A percentile compares a stretch with the other conserved stretches of the same genome.
Evolutionary conservation across 257 asterid genomes (phyloP).

Genomic region (Penstemon barbatus): DNA sequence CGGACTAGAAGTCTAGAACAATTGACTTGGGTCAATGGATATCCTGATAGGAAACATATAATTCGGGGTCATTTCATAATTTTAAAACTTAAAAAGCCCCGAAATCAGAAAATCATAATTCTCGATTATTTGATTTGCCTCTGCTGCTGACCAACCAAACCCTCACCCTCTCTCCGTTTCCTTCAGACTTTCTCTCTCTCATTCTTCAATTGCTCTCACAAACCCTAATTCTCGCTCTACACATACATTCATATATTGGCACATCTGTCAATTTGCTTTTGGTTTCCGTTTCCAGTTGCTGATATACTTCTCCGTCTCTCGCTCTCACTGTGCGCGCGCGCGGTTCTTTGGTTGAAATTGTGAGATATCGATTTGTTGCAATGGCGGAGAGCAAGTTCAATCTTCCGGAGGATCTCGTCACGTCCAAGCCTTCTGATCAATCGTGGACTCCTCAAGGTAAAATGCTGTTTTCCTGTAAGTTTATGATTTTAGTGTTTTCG

Average conservation of each 20-base stretch:
- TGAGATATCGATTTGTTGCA: conserved; percentile 32
- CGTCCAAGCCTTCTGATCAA: conserved; percentile 64
- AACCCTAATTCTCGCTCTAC: conserved; percentile 46
- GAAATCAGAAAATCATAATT: neutral
- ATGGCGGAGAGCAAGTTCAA: conserved; percentile 82
- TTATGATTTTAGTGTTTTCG: neutral
- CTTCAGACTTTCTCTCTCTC: conserved; percentile 28
- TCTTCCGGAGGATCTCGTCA: conserved; percentile 75
- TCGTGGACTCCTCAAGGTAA: conserved; percentile 76
- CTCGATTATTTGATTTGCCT: conserved; percentile 48
- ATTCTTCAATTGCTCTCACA: conserved; percentile 42
- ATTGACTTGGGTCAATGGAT: no score
- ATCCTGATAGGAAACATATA: no score
- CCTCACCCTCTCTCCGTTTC: conserved; percentile 41
- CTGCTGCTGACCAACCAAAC: conserved; percentile 76
- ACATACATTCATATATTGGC: conserved; percentile 21
- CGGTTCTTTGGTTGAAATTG: conserved; percentile 2
- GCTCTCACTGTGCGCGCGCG: conserved; percentile 25
- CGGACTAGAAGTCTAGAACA: no score
- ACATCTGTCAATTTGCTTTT: conserved; percentile 23
- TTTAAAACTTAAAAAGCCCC: neutral
- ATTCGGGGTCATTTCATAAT: no score
- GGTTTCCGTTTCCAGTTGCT: conserved; percentile 23
- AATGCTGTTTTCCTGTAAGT: neutral
- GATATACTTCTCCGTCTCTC: conserved; percentile 25